Conservation (phyloP, 78 protist species). For the Planoprotostelium fungivorum region DNA sequence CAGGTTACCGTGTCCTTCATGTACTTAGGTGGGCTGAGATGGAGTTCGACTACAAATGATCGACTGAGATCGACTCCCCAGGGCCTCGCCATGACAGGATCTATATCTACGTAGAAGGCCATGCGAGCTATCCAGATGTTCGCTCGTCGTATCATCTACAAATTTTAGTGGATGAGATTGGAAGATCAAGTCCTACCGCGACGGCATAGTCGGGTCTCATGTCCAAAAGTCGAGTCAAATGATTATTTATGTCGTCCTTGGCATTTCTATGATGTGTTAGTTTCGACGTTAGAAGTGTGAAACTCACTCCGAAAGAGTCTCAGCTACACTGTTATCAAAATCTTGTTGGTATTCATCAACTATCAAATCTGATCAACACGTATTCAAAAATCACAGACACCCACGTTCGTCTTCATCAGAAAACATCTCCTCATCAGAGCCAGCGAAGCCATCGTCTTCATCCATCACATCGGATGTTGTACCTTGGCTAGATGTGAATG, state of each 20-base stretch:
- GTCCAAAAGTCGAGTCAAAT: neutral
- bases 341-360: neutral
- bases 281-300: too few species aligned
- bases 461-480: neutral
- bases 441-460: neutral
- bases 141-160: neutral
- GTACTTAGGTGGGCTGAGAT: neutral
- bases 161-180: neutral
- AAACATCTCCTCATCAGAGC: neutral
- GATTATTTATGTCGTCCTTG: neutral
- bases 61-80: neutral
- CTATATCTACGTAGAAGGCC: neutral
- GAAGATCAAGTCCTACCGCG: neutral
- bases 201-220: neutral
- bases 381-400: too few species aligned
- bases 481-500: neutral
- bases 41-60: neutral
- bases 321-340: neutral
- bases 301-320: too few species aligned
- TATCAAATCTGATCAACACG: neutral
- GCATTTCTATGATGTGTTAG: neutral
- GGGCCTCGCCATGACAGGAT: neutral
- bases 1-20: neutral
- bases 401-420: neutral
- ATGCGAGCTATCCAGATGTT: neutral